Conservation (phyloP, 192 early-diverging fungal genomes). For the Coemansia pectinata region DNA sequence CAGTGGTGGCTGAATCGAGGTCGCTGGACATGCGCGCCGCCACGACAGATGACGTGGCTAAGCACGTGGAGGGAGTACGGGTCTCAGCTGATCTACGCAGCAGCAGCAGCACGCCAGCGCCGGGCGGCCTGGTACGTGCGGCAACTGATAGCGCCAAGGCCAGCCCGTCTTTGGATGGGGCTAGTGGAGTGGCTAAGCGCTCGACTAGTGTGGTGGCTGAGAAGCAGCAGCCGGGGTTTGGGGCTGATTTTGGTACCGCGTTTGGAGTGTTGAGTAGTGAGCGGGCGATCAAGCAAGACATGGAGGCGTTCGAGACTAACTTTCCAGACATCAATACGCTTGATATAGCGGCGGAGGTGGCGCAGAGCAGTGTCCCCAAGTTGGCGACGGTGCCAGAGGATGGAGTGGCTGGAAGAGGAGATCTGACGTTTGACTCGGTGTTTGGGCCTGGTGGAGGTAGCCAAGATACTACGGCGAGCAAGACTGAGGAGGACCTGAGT, state of each 20-base stretch:
- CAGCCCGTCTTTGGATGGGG: conserved; percentile 21
- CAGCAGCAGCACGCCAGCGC: conserved; percentile 49
- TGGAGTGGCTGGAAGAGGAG: neutral
- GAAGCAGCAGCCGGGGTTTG: conserved; percentile 18
- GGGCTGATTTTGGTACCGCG: conserved; percentile 44
- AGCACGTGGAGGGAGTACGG: conserved; percentile 6
- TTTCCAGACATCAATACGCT: conserved; percentile 52
- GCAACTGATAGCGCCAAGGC: conserved; percentile 14
- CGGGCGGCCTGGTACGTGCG: conserved; percentile 7
- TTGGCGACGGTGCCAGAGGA: conserved; percentile 4
- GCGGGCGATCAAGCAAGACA: conserved; percentile 39
- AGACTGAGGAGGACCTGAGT: neutral
- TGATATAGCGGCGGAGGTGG: conserved; percentile 12
- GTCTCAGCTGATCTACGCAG: conserved; percentile 38
- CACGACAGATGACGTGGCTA: neutral
- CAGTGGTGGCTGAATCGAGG: neutral
- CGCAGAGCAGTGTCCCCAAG: conserved; percentile 4
- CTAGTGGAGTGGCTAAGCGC: neutral
- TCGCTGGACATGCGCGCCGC: neutral
- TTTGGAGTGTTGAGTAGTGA: conserved; percentile 33
- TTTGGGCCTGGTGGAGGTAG: conserved; percentile 33
- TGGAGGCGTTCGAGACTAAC: conserved; percentile 44
- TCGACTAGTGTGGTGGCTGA: neutral
- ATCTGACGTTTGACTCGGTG: conserved; percentile 53
- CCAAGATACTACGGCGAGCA: conserved; percentile 2